Conservation (phyloP, 2,329 filamentous ascomycete genomes). For the Sclerotinia sclerotiorum region DNA sequence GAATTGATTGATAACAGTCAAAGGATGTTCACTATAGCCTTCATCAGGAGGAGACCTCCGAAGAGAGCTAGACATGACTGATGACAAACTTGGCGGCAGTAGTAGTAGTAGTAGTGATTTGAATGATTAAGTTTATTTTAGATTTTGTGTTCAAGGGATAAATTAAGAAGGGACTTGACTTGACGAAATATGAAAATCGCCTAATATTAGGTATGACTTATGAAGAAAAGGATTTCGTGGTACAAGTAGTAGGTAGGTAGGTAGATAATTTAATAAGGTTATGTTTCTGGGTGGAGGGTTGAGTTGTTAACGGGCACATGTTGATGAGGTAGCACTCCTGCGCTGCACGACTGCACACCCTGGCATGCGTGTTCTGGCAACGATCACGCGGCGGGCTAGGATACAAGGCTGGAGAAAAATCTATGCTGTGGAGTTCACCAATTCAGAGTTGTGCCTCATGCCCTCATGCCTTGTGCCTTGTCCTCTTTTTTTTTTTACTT, state of each 20-base stretch:
- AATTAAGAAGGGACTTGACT: not conserved
- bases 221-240: not conserved
- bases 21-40: slow-evolving; percentile 41
- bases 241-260: not conserved
- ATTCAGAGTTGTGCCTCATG: too few species aligned
- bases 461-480: too few species aligned
- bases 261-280: not conserved
- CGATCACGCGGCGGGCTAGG: too few species aligned
- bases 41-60: slow-evolving; percentile 39
- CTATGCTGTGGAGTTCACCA: too few species aligned
- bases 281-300: not conserved
- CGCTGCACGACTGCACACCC: too few species aligned
- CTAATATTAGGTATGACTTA: not conserved
- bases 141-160: not conserved
- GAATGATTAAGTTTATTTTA: not conserved
- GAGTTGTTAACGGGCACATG: too few species aligned
- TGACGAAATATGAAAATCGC: not conserved
- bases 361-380: too few species aligned
- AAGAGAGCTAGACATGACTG: slow-evolving; percentile 12
- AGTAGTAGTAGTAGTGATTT: slow-evolving; percentile 32
- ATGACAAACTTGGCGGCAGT: slow-evolving; percentile 29
- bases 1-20: slow-evolving; percentile 30
- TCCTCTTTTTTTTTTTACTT: too few species aligned
- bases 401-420: too few species aligned
- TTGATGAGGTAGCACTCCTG: too few species aligned